Evolutionary conservation across 257 asterid species (phyloP), one percentile per base, ranked within the genome.

Genomic region (Lycium ferocissimum): DNA sequence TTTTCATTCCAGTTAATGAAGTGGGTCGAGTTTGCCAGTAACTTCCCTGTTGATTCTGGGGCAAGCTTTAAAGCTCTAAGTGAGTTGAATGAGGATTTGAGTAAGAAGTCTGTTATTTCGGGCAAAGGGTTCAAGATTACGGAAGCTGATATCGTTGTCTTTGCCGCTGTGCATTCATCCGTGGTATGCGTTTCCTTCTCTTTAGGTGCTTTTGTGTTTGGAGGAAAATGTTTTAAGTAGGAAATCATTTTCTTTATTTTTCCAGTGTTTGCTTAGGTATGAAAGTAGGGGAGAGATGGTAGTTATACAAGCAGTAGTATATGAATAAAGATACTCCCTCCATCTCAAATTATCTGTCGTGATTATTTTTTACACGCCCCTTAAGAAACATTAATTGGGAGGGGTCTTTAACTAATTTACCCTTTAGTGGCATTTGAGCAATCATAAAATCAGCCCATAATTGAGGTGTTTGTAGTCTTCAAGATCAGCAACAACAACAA

Each of bases 131-230:
- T 91, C 69, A 91, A 58, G 73, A 93, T 91, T 37, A 89, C 98
- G 65, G 91, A 87, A 15, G 94, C 97, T 20, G 99, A 96, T 91
- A 88, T 90, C 80, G 79, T 93, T 83, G 94, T 93, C 86, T 96
- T 88, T 87, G 86, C 96, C 0, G 91, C 91, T 9, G 89, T 93
- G 35, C 97, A 95, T 90, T 83, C 98, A 9, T 82, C 57, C 37
- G 89, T 93, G 97, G 98, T 96, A 92, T 66, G 89, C 53, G 56
- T 56, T 43, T 71, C 63, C 53, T 22, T 78, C 82, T 26, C 65
- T 78, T 13, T 53, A 14, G 61, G 69, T 79, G 15, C 58, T 14
- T 53, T 26, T 43, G 80, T 26, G 18, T n/a, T 45, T 10, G 15
- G 79, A 18, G 7, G 79, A 70, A 35, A 38, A 40, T 70, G 17